A percentile compares a stretch with the other conserved stretches of the same genome.
Conservation (phyloP, 768 basidiomycete species). For the Suillus fuscotomentosus region DNA sequence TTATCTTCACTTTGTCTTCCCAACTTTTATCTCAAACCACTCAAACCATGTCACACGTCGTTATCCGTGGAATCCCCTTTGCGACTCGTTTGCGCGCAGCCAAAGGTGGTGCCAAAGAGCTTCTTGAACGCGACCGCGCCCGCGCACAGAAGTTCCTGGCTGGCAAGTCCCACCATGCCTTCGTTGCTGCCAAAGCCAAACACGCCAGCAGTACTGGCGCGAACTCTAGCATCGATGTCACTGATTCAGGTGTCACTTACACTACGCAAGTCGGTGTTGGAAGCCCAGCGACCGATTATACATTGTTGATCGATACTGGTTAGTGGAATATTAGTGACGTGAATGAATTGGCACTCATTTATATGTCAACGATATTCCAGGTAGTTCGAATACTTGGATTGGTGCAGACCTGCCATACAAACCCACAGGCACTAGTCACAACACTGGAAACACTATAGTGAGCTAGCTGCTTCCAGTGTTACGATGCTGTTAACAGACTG, state of each 20-base stretch:
- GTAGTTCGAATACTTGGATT: slow-evolving; percentile 52
- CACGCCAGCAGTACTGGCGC: slow-evolving; percentile 14
- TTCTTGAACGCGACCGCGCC: slow-evolving; percentile 48
- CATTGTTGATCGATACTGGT: slow-evolving; percentile 56
- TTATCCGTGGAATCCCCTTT: slow-evolving; percentile 44
- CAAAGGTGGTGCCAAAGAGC: slow-evolving; percentile 37
- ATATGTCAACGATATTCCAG: slow-evolving; percentile 17
- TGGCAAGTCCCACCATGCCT: slow-evolving; percentile 55
- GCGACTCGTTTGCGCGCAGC: slow-evolving; percentile 13
- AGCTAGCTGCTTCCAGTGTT: slow-evolving; percentile 29
- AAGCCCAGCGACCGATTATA: slow-evolving; percentile 43
- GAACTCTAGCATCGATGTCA: slow-evolving; percentile 44
- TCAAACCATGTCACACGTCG: slow-evolving; percentile 35
- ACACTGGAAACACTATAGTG: slow-evolving; percentile 33
- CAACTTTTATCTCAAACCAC: not conserved
- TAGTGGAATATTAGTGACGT: slow-evolving; percentile 9
- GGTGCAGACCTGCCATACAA: slow-evolving; percentile 46
- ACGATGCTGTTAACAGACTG: not conserved
- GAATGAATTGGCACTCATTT: not conserved
- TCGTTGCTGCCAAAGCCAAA: slow-evolving; percentile 21
- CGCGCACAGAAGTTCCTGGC: slow-evolving; percentile 55
- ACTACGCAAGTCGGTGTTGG: slow-evolving; percentile 49
- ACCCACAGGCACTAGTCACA: slow-evolving; percentile 41
- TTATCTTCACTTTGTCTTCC: not conserved
- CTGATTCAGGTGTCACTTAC: slow-evolving; percentile 56